Conservation (phyloP, 257 asterid genomes). For the Solanum paucissectum region DNA sequence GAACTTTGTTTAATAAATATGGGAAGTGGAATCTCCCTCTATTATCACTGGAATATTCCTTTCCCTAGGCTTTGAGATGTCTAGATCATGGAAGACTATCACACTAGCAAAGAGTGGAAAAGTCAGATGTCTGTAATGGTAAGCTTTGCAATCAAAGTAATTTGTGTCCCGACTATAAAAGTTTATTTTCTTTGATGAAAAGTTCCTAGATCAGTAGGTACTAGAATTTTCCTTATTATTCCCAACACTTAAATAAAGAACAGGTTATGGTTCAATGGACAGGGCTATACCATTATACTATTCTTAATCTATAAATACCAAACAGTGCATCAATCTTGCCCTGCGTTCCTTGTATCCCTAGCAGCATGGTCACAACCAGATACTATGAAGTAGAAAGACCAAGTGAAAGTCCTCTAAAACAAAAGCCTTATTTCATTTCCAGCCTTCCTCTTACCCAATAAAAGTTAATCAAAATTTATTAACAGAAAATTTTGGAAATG, state of each 20-base stretch:
- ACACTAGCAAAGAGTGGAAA: not conserved
- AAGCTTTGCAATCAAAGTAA: not conserved
- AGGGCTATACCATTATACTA: not conserved
- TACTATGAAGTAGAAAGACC: not conserved
- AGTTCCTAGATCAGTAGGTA: not conserved
- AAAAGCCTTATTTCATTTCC: not conserved
- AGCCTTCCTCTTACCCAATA: not conserved
- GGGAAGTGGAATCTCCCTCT: not conserved
- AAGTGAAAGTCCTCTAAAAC: not conserved
- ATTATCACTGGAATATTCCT: not conserved
- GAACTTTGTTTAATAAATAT: not conserved
- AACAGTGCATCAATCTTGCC: not conserved
- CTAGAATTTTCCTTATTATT: not conserved
- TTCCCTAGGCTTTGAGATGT: not conserved
- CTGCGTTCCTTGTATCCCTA: not conserved
- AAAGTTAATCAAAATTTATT: not conserved
- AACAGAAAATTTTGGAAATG: not conserved
- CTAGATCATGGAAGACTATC: not conserved
- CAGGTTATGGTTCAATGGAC: not conserved
- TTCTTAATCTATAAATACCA: not conserved
- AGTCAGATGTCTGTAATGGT: not conserved
- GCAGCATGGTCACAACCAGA: not conserved
- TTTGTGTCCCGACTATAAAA: not conserved
- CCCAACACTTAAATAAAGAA: not conserved
- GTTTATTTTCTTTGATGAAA: not conserved